These are phyloP conservation scores for Apiotrichum montevideense DNA, from an alignment of 1,284 basidiomycete species.

Conservation along the genomic window DNA sequence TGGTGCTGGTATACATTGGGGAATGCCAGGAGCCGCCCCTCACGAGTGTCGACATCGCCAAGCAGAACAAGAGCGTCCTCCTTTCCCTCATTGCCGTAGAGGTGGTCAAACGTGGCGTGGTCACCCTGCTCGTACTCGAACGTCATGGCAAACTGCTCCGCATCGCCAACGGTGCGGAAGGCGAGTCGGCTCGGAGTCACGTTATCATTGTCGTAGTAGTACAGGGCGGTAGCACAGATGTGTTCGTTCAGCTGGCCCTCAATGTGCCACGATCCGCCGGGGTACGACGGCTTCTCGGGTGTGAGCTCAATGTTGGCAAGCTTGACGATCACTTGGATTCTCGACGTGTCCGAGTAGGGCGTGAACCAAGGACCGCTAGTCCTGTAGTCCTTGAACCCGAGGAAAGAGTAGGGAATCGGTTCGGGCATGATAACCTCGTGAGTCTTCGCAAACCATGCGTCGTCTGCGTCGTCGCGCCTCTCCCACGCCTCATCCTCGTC, in stretches of 20 bases:
- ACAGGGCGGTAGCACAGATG: constrained; percentile 4
- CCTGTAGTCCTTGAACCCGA: constrained; percentile 2
- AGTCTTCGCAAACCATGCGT: constrained; percentile 8
- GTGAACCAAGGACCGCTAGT: not conserved
- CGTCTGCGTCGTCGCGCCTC: not conserved
- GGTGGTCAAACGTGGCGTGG: not conserved
- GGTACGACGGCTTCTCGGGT: constrained; percentile 3
- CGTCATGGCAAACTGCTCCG: not conserved
- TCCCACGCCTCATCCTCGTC: not conserved
- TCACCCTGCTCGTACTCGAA: constrained; percentile 9
- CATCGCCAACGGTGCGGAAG: not conserved
- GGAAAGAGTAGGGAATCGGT: constrained; percentile 5
- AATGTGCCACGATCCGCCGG: constrained; percentile 4
- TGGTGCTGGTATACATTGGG: constrained; percentile 6
- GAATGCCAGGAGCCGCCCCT: constrained; percentile 2
- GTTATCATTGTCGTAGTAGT: constrained; percentile 7
- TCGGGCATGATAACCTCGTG: constrained; percentile 9
- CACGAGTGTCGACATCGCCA: not conserved
- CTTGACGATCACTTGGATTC: constrained; percentile 7
- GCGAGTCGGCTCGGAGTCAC: not conserved
- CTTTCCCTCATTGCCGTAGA: not conserved
- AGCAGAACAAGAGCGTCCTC: not conserved
- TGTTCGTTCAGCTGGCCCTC: constrained; percentile 6
- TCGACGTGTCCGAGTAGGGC: not conserved
- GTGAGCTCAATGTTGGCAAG: constrained; percentile 10